Percentiles rank a stretch among this genome's conserved stretches.
Evolutionary conservation across 1,284 basidiomycete species (phyloP).

Genomic region (Heliocybe sulcata): DNA sequence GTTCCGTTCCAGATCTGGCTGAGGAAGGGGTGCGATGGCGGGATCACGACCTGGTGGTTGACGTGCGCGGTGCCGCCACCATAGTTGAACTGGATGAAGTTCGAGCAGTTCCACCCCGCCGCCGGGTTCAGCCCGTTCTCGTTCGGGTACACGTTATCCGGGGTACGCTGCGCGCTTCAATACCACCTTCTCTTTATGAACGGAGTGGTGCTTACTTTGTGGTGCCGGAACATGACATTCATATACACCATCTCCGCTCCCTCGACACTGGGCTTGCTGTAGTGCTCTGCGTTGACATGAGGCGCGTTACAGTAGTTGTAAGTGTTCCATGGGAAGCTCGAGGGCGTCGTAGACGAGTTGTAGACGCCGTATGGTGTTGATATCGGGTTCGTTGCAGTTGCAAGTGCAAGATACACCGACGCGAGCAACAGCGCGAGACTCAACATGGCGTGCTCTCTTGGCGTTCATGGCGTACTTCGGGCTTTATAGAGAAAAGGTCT

Average conservation of each 20-base stretch:
- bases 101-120: conserved; percentile 32
- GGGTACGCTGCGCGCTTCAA: conserved; percentile 24
- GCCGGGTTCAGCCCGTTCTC: conserved; percentile 36
- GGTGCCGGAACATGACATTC: conserved; percentile 38
- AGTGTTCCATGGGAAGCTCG: conserved; percentile 35
- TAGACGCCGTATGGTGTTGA: conserved; percentile 23
- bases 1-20: conserved; percentile 47
- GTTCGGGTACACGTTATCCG: conserved; percentile 39
- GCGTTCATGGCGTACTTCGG: not conserved
- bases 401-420: not conserved
- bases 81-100: conserved; percentile 29
- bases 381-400: not conserved
- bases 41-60: conserved; percentile 31
- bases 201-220: conserved; percentile 26
- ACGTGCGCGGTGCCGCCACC: conserved; percentile 21
- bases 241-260: conserved; percentile 30
- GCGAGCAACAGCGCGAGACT: not conserved
- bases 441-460: not conserved
- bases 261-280: conserved; percentile 19
- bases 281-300: conserved; percentile 35
- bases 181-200: not conserved
- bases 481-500: too few relatives aligned
- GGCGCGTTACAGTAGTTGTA: conserved; percentile 52
- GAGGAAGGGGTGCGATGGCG: conserved; percentile 38
- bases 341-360: conserved; percentile 33